Conservation (phyloP, 148 eudicot species). For the Rhododendron henanense region DNA sequence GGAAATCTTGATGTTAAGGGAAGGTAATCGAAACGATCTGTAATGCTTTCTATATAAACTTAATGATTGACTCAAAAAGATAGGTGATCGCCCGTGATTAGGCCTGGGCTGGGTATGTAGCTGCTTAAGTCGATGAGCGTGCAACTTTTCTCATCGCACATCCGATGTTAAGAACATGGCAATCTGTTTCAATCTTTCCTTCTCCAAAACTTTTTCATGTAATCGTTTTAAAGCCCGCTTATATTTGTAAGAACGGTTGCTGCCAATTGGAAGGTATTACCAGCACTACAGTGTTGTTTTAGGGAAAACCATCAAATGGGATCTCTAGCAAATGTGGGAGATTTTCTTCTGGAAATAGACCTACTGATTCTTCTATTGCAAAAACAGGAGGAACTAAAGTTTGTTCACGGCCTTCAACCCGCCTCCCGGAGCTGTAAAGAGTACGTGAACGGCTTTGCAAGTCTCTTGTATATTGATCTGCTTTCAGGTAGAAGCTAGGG, state of each 20-base stretch:
- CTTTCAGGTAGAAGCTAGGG: background rate
- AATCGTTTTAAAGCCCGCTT: background rate
- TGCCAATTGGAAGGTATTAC: background rate
- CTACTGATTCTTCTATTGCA: background rate
- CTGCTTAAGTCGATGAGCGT: background rate
- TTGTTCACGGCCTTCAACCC: slow-evolving; percentile 57
- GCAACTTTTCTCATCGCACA: background rate
- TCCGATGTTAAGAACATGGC: background rate
- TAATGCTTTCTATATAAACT: background rate
- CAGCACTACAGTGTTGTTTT: background rate
- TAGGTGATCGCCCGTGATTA: background rate
- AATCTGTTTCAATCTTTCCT: background rate
- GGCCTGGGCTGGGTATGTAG: background rate
- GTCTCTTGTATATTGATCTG: slow-evolving; percentile 16
- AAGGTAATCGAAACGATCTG: background rate
- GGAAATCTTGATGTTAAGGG: background rate
- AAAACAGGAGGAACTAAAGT: slow-evolving; percentile 76
- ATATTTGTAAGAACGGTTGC: background rate
- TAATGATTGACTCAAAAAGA: background rate
- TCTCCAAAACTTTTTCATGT: background rate
- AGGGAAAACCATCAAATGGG: too few relatives aligned
- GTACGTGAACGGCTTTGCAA: slow-evolving; percentile 47
- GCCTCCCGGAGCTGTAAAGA: slow-evolving; percentile 95
- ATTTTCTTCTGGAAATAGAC: background rate
- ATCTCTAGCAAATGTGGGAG: background rate